A percentile compares a stretch with the other conserved stretches of the same genome.
These are phyloP conservation scores for Ilyonectria mors-panacis DNA, from an alignment of 2,329 filamentous ascomycete genomes.

Conservation along the genomic window DNA sequence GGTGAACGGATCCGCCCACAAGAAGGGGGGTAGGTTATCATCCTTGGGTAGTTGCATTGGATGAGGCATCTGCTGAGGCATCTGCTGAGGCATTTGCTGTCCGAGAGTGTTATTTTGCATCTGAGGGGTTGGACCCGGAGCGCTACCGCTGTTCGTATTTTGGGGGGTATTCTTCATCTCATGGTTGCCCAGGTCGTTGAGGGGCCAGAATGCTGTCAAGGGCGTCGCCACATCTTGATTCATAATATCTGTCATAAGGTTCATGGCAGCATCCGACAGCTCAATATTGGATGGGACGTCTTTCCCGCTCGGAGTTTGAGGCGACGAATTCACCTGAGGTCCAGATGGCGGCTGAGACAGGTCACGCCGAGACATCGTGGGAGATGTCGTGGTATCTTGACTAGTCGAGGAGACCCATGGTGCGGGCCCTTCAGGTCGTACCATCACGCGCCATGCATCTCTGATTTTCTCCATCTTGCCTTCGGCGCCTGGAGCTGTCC, in stretches of 20 bases:
- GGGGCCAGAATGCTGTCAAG: slow-evolving; percentile 42
- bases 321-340: slow-evolving; percentile 34
- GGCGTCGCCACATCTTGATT: slow-evolving; percentile 28
- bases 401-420: slow-evolving; percentile 34
- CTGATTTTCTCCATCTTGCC: slow-evolving; percentile 61
- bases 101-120: slow-evolving; percentile 35
- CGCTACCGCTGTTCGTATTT: slow-evolving; percentile 1
- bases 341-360: not conserved
- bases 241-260: slow-evolving; percentile 45
- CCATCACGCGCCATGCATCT: slow-evolving; percentile 67
- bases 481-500: slow-evolving; percentile 63
- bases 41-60: slow-evolving; percentile 48
- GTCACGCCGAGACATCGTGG: not conserved
- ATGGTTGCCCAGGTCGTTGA: slow-evolving; percentile 38
- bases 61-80: slow-evolving; percentile 6
- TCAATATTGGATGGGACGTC: slow-evolving; percentile 42
- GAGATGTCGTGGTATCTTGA: slow-evolving; percentile 28
- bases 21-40: slow-evolving; percentile 56
- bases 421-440: slow-evolving; percentile 53
- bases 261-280: slow-evolving; percentile 50
- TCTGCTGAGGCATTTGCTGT: slow-evolving; percentile 31
- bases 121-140: not conserved
- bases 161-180: slow-evolving; percentile 38
- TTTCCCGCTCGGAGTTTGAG: slow-evolving; percentile 35
- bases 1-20: slow-evolving; percentile 58